These are phyloP conservation scores for Glycine soja DNA, from an alignment of 306 rosid genomes.

Conservation along the genomic window DNA sequence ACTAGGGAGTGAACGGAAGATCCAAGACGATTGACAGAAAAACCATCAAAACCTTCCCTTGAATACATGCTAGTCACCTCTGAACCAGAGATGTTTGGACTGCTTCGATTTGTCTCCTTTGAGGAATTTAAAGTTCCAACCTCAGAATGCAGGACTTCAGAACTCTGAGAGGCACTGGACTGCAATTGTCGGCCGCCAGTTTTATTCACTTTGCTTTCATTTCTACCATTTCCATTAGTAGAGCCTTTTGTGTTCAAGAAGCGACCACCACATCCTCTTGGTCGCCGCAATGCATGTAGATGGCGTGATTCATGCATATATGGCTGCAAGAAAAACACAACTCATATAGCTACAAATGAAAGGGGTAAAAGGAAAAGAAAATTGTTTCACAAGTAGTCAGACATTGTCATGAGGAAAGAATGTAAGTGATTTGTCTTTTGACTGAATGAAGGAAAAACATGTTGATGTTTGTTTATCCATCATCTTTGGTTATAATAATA, in stretches of 20 bases:
- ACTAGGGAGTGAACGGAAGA: constrained; percentile 53
- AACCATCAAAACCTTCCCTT: constrained; percentile 52
- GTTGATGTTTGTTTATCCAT: constrained; percentile 4
- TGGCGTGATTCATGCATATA: constrained; percentile 94
- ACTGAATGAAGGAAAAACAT: constrained; percentile 6
- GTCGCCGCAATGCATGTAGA: constrained; percentile 82
- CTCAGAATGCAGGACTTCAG: constrained; percentile 67
- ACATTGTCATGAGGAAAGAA: not conserved
- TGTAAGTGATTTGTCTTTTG: constrained; percentile 4
- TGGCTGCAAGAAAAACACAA: constrained; percentile 59
- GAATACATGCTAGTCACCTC: constrained; percentile 74
- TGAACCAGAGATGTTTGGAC: constrained; percentile 58
- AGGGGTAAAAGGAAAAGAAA: not conserved
- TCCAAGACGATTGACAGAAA: constrained; percentile 54
- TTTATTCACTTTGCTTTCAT: constrained; percentile 41
- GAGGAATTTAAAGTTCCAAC: constrained; percentile 65
- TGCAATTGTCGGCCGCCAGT: constrained; percentile 35
- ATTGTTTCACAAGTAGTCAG: constrained; percentile 10
- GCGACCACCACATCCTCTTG: constrained; percentile 87
- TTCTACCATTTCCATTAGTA: constrained; percentile 48
- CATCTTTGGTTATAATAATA: not conserved
- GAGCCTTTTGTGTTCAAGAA: constrained; percentile 66
- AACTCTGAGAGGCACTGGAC: constrained; percentile 60
- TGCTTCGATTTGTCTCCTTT: constrained; percentile 59
- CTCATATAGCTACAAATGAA: not conserved